Evolutionary conservation across 2,329 filamentous ascomycete species (phyloP), one percentile per base, ranked within the genome.

Genomic region (Alternaria ventricosa): DNA sequence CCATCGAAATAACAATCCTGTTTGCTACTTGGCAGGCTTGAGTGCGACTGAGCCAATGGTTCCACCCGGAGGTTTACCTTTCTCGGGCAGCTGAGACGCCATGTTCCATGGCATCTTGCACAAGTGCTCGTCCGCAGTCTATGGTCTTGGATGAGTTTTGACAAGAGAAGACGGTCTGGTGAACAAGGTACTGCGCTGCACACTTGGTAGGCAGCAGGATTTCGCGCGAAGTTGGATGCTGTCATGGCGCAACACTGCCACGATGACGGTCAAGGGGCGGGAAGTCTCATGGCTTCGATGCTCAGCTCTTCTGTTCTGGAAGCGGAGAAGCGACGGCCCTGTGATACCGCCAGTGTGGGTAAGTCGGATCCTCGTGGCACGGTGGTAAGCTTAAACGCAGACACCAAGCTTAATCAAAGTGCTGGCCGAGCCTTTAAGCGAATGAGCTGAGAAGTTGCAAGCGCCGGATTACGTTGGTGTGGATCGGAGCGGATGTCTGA

Each of bases 341-440:
- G 64, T 58, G 47, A 61, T 71, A 60, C 70, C 73, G 69, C 74
- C 69, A 71, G 71, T 66, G 65, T 75, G 75, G 71, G 62, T 67
- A 67, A 67, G 63, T 65, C 62, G 71, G 69, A 70, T 68, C 68
- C 68, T 69, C 63, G 65, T 72, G 71, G 68, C 61, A 73, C 69
- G 63, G 60, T 69, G 44, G 75, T 79, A 78, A 78, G 75, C 75
- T 78, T 77, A 76, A 77, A 71, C 45, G 68, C 64, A 68, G 61
- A 61, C 70, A 74, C 71, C 72, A 74, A 71, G 74, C 74, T 74
- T 74, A 71, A 73, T 70, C 57, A 54, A 71, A 69, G 43, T 60
- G 57, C 33, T 61, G 64, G 68, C 71, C 69, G 63, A 73, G 69
- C 56, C 13, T 49, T 61, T 64, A 67, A 69, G 67, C 68, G 63